Conservation (phyloP, 2,329 filamentous ascomycete genomes). For the Apiospora marii region DNA sequence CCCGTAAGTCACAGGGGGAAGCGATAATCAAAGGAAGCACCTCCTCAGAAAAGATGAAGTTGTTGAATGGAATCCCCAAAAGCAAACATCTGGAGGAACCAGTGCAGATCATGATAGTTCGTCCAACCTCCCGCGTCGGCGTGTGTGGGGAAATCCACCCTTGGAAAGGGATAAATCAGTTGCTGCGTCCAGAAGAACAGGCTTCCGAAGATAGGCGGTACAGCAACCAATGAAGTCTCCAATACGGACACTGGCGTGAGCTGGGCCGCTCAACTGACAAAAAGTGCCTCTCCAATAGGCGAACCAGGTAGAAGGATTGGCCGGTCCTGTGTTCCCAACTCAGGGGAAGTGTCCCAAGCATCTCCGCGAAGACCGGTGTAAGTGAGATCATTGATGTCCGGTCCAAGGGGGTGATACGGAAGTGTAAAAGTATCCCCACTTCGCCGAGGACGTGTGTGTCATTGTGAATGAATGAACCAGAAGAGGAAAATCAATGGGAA, state of each 20-base stretch:
- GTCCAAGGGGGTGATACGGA: not conserved
- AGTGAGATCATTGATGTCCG: not conserved
- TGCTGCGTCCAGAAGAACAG: not conserved
- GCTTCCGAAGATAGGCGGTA: not conserved
- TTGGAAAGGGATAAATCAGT: constrained; percentile 3
- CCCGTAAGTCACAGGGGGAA: not conserved
- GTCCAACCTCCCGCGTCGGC: not conserved
- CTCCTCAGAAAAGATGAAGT: not conserved
- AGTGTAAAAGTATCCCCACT: not conserved
- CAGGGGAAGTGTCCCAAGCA: not conserved
- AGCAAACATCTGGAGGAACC: not conserved
- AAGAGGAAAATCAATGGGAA: constrained; percentile 22
- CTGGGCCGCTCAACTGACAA: not conserved
- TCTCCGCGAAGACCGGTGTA: not conserved
- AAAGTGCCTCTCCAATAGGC: not conserved
- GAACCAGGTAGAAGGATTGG: not conserved
- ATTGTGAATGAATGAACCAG: not conserved
- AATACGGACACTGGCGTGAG: not conserved
- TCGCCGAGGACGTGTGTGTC: not conserved
- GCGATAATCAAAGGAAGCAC: not conserved
- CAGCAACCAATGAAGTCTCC: not conserved
- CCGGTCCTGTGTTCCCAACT: not conserved
- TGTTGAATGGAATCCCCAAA: not conserved
- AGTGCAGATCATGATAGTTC: not conserved
- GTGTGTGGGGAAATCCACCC: not conserved